Percentiles rank a stretch among this genome's conserved stretches.
phyloP scores from a whole-genome alignment of 2,329 filamentous ascomycete species.

The Chaetoscypha palmicola region DNA sequence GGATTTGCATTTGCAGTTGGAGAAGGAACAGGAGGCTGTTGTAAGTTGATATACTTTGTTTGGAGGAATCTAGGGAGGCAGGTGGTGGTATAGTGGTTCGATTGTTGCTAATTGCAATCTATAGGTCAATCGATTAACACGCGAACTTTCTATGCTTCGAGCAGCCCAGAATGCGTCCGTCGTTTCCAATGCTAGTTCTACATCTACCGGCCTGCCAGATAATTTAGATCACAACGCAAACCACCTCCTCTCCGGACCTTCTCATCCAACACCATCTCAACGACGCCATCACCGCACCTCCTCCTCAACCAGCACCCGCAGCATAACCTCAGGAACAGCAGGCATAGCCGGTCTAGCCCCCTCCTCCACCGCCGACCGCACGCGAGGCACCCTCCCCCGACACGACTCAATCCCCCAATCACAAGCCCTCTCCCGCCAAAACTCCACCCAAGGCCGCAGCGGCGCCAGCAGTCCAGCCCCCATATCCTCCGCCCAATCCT shows the following conservation, averaged over 20 bases:
- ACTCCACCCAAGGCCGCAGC: conserved; percentile 27
- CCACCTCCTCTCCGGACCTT: conserved; percentile 49
- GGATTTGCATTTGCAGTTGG: conserved; percentile 81
- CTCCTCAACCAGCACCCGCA: conserved; percentile 48
- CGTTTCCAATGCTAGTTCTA: conserved; percentile 58
- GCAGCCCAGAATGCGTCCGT: conserved; percentile 60
- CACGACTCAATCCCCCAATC: conserved; percentile 24
- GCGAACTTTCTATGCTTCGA: conserved; percentile 80
- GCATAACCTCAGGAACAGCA: conserved; percentile 39
- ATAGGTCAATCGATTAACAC: conserved; percentile 85
- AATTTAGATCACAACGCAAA: conserved; percentile 41
- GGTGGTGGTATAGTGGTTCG: too few species aligned
- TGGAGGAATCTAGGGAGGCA: neutral
- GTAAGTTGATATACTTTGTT: conserved; percentile 44
- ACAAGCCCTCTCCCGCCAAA: conserved; percentile 27
- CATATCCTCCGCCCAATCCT: conserved; percentile 17
- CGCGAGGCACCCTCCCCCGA: conserved; percentile 17
- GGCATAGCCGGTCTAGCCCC: conserved; percentile 41
- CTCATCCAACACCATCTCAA: conserved; percentile 47
- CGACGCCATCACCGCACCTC: conserved; percentile 48
- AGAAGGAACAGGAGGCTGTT: conserved; percentile 92
- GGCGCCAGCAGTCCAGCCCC: conserved; percentile 28
- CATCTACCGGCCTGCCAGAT: conserved; percentile 46
- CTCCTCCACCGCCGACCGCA: conserved; percentile 28
- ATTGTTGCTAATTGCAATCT: too few species aligned